These are phyloP conservation scores for Pestalotiopsis fici DNA, from an alignment of 2,329 filamentous ascomycete genomes.

Conservation along the genomic window DNA sequence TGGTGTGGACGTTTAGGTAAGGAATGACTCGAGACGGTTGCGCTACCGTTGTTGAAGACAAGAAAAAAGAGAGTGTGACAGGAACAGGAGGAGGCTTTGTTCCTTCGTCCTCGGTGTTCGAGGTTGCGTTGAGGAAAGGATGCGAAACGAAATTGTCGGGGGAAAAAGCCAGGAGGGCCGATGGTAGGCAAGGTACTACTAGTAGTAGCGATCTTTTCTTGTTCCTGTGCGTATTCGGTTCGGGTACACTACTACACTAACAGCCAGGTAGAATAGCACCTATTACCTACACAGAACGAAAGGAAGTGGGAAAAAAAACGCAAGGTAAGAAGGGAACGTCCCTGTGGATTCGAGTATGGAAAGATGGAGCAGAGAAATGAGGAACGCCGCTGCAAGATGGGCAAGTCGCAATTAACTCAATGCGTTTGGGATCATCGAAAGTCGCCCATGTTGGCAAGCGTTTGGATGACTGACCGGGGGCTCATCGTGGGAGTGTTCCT, in stretches of 20 bases:
- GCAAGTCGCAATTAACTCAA: constrained; percentile 11
- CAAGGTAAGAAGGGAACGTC: not conserved
- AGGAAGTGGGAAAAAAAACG: not conserved
- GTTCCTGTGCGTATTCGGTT: too few species aligned
- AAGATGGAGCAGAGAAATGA: constrained; percentile 9
- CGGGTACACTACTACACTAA: not conserved
- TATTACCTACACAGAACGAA: not conserved
- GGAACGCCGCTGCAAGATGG: not conserved
- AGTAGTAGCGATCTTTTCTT: not conserved
- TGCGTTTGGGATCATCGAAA: not conserved
- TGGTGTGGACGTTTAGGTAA: not conserved
- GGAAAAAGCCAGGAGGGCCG: not conserved
- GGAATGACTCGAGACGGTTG: constrained; percentile 2
- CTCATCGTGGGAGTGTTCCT: not conserved
- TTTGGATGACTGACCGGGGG: not conserved
- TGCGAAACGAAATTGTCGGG: not conserved
- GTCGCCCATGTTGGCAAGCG: not conserved
- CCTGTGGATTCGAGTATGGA: not conserved
- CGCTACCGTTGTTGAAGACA: not conserved
- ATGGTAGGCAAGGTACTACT: not conserved
- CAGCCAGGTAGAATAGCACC: not conserved
- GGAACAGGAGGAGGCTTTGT: not conserved
- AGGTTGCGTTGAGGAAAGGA: not conserved
- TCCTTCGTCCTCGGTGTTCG: not conserved
- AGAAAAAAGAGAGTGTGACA: not conserved